Base-by-base conservation (phyloP, 371 early-diverging fungal genomes). In the Rhizopus microsporus region DNA sequence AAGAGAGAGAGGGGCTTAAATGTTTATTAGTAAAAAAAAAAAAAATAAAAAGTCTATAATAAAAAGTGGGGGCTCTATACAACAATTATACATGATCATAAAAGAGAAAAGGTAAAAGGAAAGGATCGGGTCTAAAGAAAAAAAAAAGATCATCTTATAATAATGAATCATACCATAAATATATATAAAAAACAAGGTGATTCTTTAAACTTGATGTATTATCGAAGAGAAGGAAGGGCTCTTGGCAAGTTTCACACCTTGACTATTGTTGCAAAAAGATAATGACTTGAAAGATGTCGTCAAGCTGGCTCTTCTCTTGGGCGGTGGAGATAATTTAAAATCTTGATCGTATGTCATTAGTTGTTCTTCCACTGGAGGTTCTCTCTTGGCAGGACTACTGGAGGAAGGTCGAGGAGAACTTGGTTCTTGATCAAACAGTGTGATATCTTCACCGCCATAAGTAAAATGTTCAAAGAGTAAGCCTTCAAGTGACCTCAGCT, bases 381-480 rank as follows among this genome's bases (percentile, higher is more conserved):
- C 39, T 8, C 15, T 7, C 32, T 38, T 51, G 30, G 8, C 33
- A 7, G 23, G 46, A 12, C n/a, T 44, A 31, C 15, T 32, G 10
- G 45, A 7, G 8, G 43, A 48, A 9, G 57, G 47, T 33, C 37
- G n/a, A 13, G 59, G 54, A 7, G 44, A 47, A 42, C 51, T 51
- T 45, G 42, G 46, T 17, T 45, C 54, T 16, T 59, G 42, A 5
- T 35, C 17, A 23, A 69, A 65, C 33, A 69, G 38, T 29, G 54
- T 38, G 9, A 69, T 62, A 13, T 59, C 59, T 51, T 69, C 65
- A 5, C 65, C 69, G 5, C 69, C 69, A 46, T 62, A 69, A 12
- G 69, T 69, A 47, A 69, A 69, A n/a, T 62, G 65, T 46, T 69
- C 69, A 37, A 62, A 59, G 12, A 65, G 23, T n/a, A 62, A 40